Evolutionary conservation across 2,329 filamentous ascomycete genomes (phyloP).

Genomic region (Nigrospora osmanthi): DNA sequence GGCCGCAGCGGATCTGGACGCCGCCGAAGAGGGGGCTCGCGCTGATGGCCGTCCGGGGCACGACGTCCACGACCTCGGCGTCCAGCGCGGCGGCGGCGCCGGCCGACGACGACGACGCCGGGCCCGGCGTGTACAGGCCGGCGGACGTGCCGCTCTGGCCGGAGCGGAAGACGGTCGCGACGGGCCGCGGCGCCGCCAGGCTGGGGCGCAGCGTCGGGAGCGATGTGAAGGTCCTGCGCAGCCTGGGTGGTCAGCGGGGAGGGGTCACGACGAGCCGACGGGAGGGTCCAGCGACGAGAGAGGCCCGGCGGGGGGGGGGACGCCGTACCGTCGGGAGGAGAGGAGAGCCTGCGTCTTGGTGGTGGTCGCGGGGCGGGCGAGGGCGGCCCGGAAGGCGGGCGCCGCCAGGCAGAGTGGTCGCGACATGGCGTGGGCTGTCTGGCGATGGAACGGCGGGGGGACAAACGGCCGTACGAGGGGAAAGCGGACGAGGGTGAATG

Average conservation of each 20-base stretch:
- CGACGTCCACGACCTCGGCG: conserved; percentile 23
- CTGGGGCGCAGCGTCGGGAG: conserved; percentile 43
- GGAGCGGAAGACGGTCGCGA: conserved; percentile 15
- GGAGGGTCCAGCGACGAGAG: not conserved
- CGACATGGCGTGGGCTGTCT: no score
- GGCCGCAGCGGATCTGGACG: conserved; percentile 48
- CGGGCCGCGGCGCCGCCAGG: conserved; percentile 20
- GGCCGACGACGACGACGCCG: conserved; percentile 4
- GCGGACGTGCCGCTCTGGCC: conserved; percentile 14
- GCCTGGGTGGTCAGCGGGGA: not conserved
- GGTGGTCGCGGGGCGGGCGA: not conserved
- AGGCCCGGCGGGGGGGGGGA: not conserved
- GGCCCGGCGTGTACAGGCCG: conserved; percentile 10
- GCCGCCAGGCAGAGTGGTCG: not conserved
- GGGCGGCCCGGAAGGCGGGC: conserved; percentile 1
- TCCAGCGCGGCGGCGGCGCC: conserved; percentile 7
- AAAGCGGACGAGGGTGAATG: no score
- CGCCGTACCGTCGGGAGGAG: not conserved
- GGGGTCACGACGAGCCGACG: not conserved
- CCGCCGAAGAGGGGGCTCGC: conserved; percentile 42
- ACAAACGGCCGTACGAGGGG: no score
- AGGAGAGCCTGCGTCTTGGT: not conserved
- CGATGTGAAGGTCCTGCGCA: conserved; percentile 36
- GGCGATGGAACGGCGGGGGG: no score
- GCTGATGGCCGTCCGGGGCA: conserved; percentile 37